A percentile compares a stretch with the other conserved stretches of the same genome.
These are phyloP conservation scores for Platanus orientalis DNA, from an alignment of 164 flowering plant genomes.

Conservation along the genomic window DNA sequence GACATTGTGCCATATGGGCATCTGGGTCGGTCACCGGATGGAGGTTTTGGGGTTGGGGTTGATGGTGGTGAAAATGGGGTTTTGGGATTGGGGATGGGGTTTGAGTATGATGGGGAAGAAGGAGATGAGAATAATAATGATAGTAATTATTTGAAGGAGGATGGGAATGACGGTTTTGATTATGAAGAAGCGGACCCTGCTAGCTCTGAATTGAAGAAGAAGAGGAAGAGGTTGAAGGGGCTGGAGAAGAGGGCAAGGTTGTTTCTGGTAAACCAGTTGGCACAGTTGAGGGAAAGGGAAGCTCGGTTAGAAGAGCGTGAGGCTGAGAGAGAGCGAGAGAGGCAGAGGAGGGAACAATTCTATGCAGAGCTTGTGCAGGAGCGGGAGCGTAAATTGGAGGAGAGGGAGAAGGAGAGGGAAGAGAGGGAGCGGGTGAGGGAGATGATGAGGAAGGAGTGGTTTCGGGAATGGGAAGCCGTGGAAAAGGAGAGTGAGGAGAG, in stretches of 20 bases:
- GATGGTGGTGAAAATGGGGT: slow-evolving; percentile 65
- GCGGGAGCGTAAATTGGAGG: slow-evolving; percentile 41
- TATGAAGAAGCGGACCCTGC: slow-evolving; percentile 45
- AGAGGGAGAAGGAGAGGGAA: slow-evolving; percentile 44
- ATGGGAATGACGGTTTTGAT: slow-evolving; percentile 47
- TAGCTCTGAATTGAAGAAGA: slow-evolving; percentile 43
- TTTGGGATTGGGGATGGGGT: slow-evolving; percentile 48
- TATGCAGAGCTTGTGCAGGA: slow-evolving; percentile 38
- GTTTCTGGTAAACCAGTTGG: slow-evolving; percentile 46
- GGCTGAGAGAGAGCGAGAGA: slow-evolving; percentile 54
- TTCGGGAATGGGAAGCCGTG: slow-evolving; percentile 56
- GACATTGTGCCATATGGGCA: slow-evolving; percentile 39
- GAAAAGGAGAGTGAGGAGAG: slow-evolving; percentile 60
- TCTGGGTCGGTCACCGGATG: slow-evolving; percentile 37
- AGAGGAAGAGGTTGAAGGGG: slow-evolving; percentile 48
- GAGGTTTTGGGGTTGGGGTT: slow-evolving; percentile 45
- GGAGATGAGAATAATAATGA: slow-evolving; percentile 39
- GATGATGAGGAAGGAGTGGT: slow-evolving; percentile 46
- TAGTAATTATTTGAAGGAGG: slow-evolving; percentile 36
- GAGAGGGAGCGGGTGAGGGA: slow-evolving; percentile 47
- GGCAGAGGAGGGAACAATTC: slow-evolving; percentile 45
- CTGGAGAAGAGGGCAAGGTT: slow-evolving; percentile 44
- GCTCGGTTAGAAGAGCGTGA: slow-evolving; percentile 55
- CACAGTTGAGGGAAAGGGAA: slow-evolving; percentile 63
- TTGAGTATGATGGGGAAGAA: slow-evolving; percentile 64